These are phyloP conservation scores for Trichosphaerium sp. DNA, from an alignment of 78 protist genomes.

Conservation along the genomic window DNA sequence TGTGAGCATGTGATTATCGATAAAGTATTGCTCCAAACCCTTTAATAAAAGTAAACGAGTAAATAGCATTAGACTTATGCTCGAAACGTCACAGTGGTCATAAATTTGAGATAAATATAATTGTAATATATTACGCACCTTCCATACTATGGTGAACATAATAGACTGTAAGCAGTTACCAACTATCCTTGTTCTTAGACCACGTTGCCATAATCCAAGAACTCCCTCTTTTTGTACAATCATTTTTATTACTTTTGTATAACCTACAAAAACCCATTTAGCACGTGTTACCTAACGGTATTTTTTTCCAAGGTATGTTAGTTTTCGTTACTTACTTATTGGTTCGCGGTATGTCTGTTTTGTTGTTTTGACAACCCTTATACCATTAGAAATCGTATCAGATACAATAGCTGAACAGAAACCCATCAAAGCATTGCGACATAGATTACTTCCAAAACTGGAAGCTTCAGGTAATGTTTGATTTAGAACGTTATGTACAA, in stretches of 20 bases:
- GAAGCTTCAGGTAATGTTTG: conserved; percentile 11
- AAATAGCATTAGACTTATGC: too few species aligned
- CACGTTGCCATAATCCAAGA: conserved; percentile 52
- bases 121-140: too few species aligned
- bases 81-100: too few species aligned
- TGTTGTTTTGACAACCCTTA: conserved; percentile 69
- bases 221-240: conserved; percentile 50
- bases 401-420: conserved; percentile 60
- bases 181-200: conserved; percentile 48
- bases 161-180: conserved; percentile 61
- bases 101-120: too few species aligned
- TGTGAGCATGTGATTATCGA: too few species aligned
- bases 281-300: too few species aligned
- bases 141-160: conserved; percentile 67
- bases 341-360: conserved; percentile 6
- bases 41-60: too few species aligned
- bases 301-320: too few species aligned
- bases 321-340: too few species aligned
- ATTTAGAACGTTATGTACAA: conserved; percentile 46
- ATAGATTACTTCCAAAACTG: not conserved
- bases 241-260: too few species aligned
- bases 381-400: conserved; percentile 61
- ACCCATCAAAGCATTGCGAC: conserved; percentile 58
- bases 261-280: too few species aligned
- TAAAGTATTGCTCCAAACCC: too few species aligned